Evolutionary conservation across 164 flowering plant species (phyloP), one percentile per base, ranked within the genome.

Genomic region (Paratinospora sagittata): DNA sequence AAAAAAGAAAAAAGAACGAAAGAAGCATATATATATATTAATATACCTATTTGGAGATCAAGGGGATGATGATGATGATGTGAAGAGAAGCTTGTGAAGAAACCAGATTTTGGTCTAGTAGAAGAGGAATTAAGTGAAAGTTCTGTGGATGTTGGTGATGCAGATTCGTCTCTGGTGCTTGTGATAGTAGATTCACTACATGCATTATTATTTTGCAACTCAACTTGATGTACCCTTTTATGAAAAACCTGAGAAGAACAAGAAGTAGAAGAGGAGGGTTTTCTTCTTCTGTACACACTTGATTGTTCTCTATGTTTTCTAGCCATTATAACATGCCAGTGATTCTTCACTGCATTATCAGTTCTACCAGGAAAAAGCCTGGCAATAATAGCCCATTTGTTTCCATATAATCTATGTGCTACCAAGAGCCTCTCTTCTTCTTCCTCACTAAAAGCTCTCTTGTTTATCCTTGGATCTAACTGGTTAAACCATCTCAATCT

Each of bases 401-500:
- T 90, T 0, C 96, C 96, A 47, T 86, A 84, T 33, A 82, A 7
- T 39, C 76, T 73, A 47, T 90, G 93, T 16, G 93, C 88, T 16
- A 82, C 73, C 55, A 89, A 69, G 0, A 90, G 86, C 75, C 83
- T 86, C 64, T 86, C 88, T 57, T 90, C 96, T 72, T 90, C 96
- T 64, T 89, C 93, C 37, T 86, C 91, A 27, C 61, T 78, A 76
- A 90, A 90, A 27, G 87, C 81, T 76, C 84, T 83, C 75, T 84
- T 77, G 81, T 87, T 90, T 8, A 90, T 87, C 75, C 84, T 86
- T 70, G 96, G 93, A 76, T 90, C 92, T 43, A 90, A 81, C 78
- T 90, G 96, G 74, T 90, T 90, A 39, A 88, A 87, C 96, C 96
- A 90, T 72, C 96, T 88, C 34, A 88, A 72, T 73, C 96, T 86